Percentiles rank a stretch among this genome's conserved stretches.
phyloP scores from a whole-genome alignment of 2,329 filamentous ascomycete genomes.

The Fusarium duplospermum region DNA sequence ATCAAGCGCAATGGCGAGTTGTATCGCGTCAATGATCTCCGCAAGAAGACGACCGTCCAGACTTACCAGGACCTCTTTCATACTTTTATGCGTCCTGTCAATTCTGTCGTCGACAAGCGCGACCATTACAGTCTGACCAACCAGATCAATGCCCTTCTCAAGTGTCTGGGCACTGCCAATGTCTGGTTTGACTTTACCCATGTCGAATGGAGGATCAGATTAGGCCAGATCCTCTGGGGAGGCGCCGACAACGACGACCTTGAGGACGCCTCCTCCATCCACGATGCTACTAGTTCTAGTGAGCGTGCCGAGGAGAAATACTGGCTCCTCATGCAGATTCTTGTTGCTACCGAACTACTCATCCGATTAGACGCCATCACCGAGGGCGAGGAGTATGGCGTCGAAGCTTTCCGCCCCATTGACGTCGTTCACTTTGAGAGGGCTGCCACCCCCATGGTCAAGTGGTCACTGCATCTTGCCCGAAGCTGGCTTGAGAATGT shows the following conservation, averaged over 20 bases:
- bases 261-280: constrained; percentile 64
- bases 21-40: constrained; percentile 65
- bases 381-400: constrained; percentile 67
- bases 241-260: constrained; percentile 62
- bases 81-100: constrained; percentile 68
- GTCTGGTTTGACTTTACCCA: constrained; percentile 81
- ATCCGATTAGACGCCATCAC: constrained; percentile 73
- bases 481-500: constrained; percentile 77
- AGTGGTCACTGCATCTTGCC: constrained; percentile 74
- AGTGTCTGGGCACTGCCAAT: constrained; percentile 72
- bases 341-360: constrained; percentile 74
- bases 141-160: constrained; percentile 76
- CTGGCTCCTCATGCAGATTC: constrained; percentile 74
- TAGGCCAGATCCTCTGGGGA: constrained; percentile 79
- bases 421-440: constrained; percentile 72
- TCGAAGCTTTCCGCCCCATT: constrained; percentile 63
- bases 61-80: constrained; percentile 73
- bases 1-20: constrained; percentile 67
- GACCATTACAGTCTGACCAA: constrained; percentile 74
- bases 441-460: constrained; percentile 70
- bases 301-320: constrained; percentile 72
- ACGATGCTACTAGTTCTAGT: constrained; percentile 59
- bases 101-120: constrained; percentile 65
- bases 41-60: constrained; percentile 64
- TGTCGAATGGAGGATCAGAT: constrained; percentile 79